phyloP scores from a whole-genome alignment of 805 yeast species.

The Monosporozyma unispora region DNA sequence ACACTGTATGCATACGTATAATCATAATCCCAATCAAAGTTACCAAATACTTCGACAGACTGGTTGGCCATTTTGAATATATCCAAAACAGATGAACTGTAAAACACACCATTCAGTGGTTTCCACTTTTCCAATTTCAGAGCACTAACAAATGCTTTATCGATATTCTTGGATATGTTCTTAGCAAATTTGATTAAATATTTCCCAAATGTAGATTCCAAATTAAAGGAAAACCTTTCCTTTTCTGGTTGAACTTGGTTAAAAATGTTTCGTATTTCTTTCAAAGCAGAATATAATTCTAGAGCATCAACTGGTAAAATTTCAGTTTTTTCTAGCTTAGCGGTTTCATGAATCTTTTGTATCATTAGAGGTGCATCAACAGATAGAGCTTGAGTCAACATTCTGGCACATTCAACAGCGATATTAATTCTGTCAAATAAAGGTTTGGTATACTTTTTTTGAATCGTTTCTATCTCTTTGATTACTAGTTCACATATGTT shows the following conservation, averaged over 20 bases:
- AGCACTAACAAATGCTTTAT: constrained; percentile 44
- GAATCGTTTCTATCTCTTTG: constrained; percentile 40
- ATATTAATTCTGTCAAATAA: constrained; percentile 51
- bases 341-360: constrained; percentile 39
- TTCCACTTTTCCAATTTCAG: constrained; percentile 49
- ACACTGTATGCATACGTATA: constrained; percentile 54
- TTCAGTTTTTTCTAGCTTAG: constrained; percentile 15
- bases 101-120: constrained; percentile 39
- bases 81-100: constrained; percentile 59
- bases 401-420: constrained; percentile 39
- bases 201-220: constrained; percentile 49
- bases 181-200: constrained; percentile 36
- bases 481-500: constrained; percentile 48
- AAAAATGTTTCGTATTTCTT: constrained; percentile 44
- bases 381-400: constrained; percentile 44
- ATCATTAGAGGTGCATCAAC: constrained; percentile 46
- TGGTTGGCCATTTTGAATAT: constrained; percentile 55
- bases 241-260: constrained; percentile 39
- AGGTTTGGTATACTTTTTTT: constrained; percentile 51
- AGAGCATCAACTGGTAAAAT: constrained; percentile 48
- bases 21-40: constrained; percentile 57
- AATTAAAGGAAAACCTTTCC: constrained; percentile 40
- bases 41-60: constrained; percentile 46
- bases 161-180: constrained; percentile 38
- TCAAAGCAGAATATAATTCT: constrained; percentile 44